Evolutionary conservation across 176 grass and related monocot species (phyloP).

Genomic region (Echinochloa phyllopogon): DNA sequence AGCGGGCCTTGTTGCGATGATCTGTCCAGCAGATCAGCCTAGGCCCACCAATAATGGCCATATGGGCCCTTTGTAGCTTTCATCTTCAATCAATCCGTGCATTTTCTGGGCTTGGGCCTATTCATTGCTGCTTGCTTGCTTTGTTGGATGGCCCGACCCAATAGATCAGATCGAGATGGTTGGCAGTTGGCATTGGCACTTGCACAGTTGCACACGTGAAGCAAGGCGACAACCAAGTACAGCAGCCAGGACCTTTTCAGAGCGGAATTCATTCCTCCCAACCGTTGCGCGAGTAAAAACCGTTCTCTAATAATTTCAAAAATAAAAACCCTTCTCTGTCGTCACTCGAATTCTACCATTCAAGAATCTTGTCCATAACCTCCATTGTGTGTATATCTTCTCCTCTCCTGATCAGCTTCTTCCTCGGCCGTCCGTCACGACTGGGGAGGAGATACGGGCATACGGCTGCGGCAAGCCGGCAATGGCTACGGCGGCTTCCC

Average conservation of each 20-base stretch:
- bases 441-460: neutral
- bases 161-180: neutral
- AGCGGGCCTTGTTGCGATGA: neutral
- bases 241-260: neutral
- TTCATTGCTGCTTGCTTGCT: too few species aligned
- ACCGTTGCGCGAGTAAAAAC: too few species aligned
- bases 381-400: neutral
- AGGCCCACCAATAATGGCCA: neutral
- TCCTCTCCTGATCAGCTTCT: neutral
- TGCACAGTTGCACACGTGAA: too few species aligned
- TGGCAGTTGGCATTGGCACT: too few species aligned
- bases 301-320: too few species aligned
- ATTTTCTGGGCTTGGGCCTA: neutral
- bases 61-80: neutral
- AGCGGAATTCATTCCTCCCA: too few species aligned
- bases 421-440: neutral
- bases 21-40: neutral
- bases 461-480: neutral
- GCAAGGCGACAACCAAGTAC: conserved; percentile 17
- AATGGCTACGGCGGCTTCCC: neutral
- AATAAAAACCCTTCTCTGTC: too few species aligned
- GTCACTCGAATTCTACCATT: too few species aligned
- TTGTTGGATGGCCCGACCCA: too few species aligned
- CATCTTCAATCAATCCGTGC: neutral
- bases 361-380: conserved; percentile 3